These are phyloP conservation scores for Mallotus japonicus DNA, from an alignment of 441 rosid genomes.

Conservation along the genomic window DNA sequence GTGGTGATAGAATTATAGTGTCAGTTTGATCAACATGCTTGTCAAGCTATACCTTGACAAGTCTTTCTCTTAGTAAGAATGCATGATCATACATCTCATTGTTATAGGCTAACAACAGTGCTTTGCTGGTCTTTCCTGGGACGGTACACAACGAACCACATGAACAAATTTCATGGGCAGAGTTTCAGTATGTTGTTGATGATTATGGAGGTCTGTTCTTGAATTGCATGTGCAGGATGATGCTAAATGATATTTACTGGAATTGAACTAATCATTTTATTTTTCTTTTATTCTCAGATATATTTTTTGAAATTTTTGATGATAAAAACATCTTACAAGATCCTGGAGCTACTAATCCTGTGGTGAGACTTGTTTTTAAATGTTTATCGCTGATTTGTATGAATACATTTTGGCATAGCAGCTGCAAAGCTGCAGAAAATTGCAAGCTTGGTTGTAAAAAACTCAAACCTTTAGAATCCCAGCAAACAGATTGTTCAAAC, in stretches of 20 bases:
- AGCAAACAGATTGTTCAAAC: too few relatives aligned
- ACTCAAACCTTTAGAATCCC: too few relatives aligned
- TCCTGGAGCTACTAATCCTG: conserved; percentile 81
- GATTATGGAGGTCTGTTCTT: conserved; percentile 76
- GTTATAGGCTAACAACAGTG: conserved; percentile 64
- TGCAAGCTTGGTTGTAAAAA: too few relatives aligned
- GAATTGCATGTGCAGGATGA: conserved; percentile 8
- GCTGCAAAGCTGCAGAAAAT: too few relatives aligned
- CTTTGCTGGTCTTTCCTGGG: conserved; percentile 83
- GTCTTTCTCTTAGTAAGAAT: conserved; percentile 6
- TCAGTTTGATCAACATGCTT: not conserved
- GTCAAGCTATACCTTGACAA: conserved; percentile 2
- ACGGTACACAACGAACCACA: conserved; percentile 81
- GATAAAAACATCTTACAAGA: conserved; percentile 72
- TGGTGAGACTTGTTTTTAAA: conserved; percentile 48
- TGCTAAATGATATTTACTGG: conserved; percentile 15
- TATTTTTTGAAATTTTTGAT: conserved; percentile 76
- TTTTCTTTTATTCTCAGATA: conserved; percentile 45
- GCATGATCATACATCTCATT: conserved; percentile 21
- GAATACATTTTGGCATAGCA: not conserved
- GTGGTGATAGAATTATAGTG: conserved; percentile 5
- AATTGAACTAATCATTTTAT: conserved; percentile 14
- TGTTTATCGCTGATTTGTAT: conserved; percentile 1
- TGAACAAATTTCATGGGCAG: conserved; percentile 79
- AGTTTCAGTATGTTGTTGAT: conserved; percentile 71